Conservation (phyloP, 805 yeast genomes). For the Saccharomycopsis capsularis region DNA sequence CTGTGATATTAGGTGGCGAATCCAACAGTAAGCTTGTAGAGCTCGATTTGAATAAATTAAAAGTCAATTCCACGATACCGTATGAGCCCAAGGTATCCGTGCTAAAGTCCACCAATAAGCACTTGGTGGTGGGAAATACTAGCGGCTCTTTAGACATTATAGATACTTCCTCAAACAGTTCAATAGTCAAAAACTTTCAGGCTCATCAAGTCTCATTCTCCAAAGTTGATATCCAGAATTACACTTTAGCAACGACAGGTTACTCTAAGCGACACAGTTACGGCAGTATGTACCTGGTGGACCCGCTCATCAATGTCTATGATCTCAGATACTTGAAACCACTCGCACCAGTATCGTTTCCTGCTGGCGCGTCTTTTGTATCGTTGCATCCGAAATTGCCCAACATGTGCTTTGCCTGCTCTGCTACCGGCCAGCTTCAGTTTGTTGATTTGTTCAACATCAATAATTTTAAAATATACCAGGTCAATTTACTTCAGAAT, state of each 20-base stretch:
- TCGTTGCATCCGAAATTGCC: slow-evolving; percentile 83
- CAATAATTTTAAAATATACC: slow-evolving; percentile 56
- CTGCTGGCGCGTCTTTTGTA: slow-evolving; percentile 84
- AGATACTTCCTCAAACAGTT: slow-evolving; percentile 44
- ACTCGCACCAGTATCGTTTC: slow-evolving; percentile 75
- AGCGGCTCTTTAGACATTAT: slow-evolving; percentile 59
- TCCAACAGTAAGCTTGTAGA: slow-evolving; percentile 28
- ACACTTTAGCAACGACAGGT: slow-evolving; percentile 74
- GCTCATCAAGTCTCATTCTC: slow-evolving; percentile 59
- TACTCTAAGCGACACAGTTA: slow-evolving; percentile 58
- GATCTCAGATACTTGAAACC: slow-evolving; percentile 70
- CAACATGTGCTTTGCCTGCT: slow-evolving; percentile 65
- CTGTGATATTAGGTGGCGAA: slow-evolving; percentile 9
- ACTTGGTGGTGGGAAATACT: slow-evolving; percentile 50
- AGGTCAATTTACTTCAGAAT: slow-evolving; percentile 43
- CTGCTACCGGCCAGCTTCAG: slow-evolving; percentile 75
- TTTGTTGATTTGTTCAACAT: slow-evolving; percentile 80
- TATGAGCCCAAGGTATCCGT: slow-evolving; percentile 41
- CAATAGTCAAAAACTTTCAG: slow-evolving; percentile 44
- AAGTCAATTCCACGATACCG: slow-evolving; percentile 31
- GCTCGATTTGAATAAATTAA: slow-evolving; percentile 37
- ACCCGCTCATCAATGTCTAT: slow-evolving; percentile 76
- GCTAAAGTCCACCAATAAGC: slow-evolving; percentile 45
- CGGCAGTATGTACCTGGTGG: slow-evolving; percentile 37
- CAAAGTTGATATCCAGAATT: slow-evolving; percentile 58